phyloP scores from a whole-genome alignment of 306 rosid species.

The Macrotyloma uniflorum region DNA sequence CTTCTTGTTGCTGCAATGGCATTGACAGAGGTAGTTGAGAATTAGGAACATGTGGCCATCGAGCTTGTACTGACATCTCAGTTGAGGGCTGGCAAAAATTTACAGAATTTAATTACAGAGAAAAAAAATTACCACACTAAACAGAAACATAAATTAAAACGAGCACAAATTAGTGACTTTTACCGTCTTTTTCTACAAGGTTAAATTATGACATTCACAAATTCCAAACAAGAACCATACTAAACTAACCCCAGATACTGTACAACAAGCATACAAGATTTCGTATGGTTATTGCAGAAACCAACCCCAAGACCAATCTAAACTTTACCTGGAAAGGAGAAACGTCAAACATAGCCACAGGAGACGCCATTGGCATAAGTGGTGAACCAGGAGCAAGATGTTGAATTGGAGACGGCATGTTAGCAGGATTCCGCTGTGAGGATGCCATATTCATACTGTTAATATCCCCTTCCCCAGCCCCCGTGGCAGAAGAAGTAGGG shows the following conservation, averaged over 20 bases:
- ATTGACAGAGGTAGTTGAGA: slow-evolving; percentile 66
- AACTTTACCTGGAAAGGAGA: slow-evolving; percentile 89
- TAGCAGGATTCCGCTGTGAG: slow-evolving; percentile 67
- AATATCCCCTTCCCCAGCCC: slow-evolving; percentile 69
- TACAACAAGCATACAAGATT: slow-evolving; percentile 3
- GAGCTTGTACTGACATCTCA: slow-evolving; percentile 83
- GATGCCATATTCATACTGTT: slow-evolving; percentile 70
- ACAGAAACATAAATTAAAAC: slow-evolving; percentile 13
- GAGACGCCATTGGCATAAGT: slow-evolving; percentile 88
- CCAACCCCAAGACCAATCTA: slow-evolving; percentile 6
- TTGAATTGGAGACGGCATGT: slow-evolving; percentile 74
- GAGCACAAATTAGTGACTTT: background rate
- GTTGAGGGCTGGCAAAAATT: slow-evolving; percentile 67
- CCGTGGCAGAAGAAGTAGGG: slow-evolving; percentile 66
- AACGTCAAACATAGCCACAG: slow-evolving; percentile 89
- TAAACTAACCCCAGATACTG: background rate
- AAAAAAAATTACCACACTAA: background rate
- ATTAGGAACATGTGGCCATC: slow-evolving; percentile 79
- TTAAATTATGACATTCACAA: background rate
- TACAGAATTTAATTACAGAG: slow-evolving; percentile 22
- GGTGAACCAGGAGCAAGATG: slow-evolving; percentile 99
- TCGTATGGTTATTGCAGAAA: background rate
- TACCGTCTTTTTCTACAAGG: background rate
- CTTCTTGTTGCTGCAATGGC: slow-evolving; percentile 74
- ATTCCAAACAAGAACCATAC: slow-evolving; percentile 9